Evolutionary conservation across 805 yeast genomes (phyloP), one percentile per base, ranked within the genome.

Genomic region (Wickerhamiella nectarea): DNA sequence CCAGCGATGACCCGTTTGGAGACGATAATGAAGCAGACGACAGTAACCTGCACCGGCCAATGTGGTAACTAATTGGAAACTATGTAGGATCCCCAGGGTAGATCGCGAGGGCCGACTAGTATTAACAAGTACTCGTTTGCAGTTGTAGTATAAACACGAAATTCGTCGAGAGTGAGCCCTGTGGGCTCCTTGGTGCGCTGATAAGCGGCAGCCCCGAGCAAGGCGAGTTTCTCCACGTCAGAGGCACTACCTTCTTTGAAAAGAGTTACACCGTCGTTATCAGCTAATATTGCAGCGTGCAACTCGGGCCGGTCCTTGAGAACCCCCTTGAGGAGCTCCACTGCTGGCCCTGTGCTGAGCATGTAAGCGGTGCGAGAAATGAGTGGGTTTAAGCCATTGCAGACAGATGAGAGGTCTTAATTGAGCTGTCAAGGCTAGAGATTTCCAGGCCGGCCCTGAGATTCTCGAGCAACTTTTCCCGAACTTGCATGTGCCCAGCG

Each of bases 1-100:
- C n/a, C n/a, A n/a, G 54, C 15, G 60, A 62, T 43, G 64, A 71
- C 52, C 79, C 80, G 10, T 74, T 74, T 52, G 76, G 70, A n/a
- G 79, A 74, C 47, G 58, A 64, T 18, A 62, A 70, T 48, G 64
- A 57, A 45, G 56, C 58, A 33, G 45, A 44, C 10, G 51, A 51
- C n/a, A 38, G 41, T 26, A 54, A 52, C 8, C 43, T 44, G 36
- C 53, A 47, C 46, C 37, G 52, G 18, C 55, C 60, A 36, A 42
- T 53, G 43, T 54, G 57, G 57, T 54, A 34, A 18, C 19, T n/a
- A n/a, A 5, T 18, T 28, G n/a, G n/a, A n/a, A 19, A 19, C 42
- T 20, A 39, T 28, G 19, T 29, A 39, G 9, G 12, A 26, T 3
- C 42, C 42, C 42, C 42, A 39, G 7, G 42, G 42, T n/a, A 39